Evolutionary conservation across 441 rosid species (phyloP).

Genomic region (Gossypium trilobum): DNA sequence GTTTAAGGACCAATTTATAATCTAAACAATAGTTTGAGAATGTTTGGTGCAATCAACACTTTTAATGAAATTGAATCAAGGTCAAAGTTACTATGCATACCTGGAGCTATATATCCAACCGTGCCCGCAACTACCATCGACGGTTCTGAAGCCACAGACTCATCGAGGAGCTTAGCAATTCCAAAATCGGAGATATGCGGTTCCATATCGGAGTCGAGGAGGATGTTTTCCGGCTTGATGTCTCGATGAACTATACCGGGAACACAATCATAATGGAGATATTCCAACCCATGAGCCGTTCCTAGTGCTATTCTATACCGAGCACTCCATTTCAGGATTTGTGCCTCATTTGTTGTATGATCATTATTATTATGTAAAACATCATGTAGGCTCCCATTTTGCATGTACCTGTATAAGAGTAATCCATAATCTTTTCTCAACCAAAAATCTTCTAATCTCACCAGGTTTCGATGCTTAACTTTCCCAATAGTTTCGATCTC

Average conservation of each 20-base stretch:
- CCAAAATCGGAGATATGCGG: conserved; percentile 81
- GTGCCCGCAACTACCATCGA: conserved; percentile 48
- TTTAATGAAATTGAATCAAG: background rate
- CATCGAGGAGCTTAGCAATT: conserved; percentile 55
- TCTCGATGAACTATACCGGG: conserved; percentile 69
- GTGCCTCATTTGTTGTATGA: conserved; percentile 12
- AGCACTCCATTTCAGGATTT: conserved; percentile 46
- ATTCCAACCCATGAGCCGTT: conserved; percentile 61
- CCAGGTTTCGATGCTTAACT: conserved; percentile 65
- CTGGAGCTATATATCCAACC: conserved; percentile 74
- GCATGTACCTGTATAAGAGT: conserved; percentile 60
- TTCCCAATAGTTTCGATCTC: conserved; percentile 56
- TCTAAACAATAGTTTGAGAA: background rate
- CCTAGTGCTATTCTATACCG: conserved; percentile 59
- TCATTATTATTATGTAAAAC: conserved; percentile 34
- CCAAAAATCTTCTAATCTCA: conserved; percentile 73
- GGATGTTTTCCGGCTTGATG: conserved; percentile 72
- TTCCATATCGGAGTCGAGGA: conserved; percentile 65
- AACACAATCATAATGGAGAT: conserved; percentile 71
- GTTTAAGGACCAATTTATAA: background rate
- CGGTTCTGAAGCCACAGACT: conserved; percentile 32
- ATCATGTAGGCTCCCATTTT: conserved; percentile 64
- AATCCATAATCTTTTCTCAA: conserved; percentile 52
- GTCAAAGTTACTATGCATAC: conserved; percentile 22
- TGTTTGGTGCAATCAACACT: background rate